Percentiles rank a stretch among this genome's conserved stretches.
phyloP scores from a whole-genome alignment of 768 basidiomycete species.

The Chalciporus sphaerocephalus region DNA sequence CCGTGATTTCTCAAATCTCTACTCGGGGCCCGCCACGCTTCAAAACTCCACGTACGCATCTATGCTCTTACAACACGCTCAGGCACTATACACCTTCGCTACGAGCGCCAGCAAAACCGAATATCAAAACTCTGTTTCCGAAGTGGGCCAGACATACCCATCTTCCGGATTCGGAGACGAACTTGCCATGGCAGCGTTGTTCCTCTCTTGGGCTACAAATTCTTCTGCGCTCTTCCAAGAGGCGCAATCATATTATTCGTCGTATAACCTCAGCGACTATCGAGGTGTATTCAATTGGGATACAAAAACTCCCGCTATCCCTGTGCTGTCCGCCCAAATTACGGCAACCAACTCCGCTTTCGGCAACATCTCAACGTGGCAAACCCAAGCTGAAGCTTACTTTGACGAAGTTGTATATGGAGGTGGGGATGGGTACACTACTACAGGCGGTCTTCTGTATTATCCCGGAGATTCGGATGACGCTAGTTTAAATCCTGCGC shows the following conservation, averaged over 20 bases:
- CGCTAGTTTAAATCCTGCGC: conserved; percentile 78
- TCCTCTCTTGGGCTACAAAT: conserved; percentile 69
- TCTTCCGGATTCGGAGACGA: conserved; percentile 75
- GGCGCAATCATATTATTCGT: conserved; percentile 56
- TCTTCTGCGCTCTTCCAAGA: conserved; percentile 55
- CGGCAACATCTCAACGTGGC: conserved; percentile 65
- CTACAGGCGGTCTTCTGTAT: conserved; percentile 75
- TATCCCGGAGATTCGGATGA: conserved; percentile 80
- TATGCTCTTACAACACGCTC: conserved; percentile 68
- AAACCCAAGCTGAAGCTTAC: conserved; percentile 63
- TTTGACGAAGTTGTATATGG: conserved; percentile 68
- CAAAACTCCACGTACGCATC: conserved; percentile 69
- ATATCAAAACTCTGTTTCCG: conserved; percentile 70
- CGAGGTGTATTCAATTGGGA: conserved; percentile 86
- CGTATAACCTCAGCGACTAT: conserved; percentile 49
- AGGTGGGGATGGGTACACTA: conserved; percentile 51
- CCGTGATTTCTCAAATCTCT: conserved; percentile 49
- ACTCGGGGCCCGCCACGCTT: conserved; percentile 60
- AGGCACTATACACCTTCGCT: conserved; percentile 72
- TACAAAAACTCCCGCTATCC: conserved; percentile 69
- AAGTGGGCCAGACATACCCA: conserved; percentile 57
- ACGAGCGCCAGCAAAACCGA: conserved; percentile 56
- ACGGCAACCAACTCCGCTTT: conserved; percentile 52
- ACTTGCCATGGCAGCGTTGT: conserved; percentile 68
- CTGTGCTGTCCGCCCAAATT: conserved; percentile 73